Base-by-base conservation (phyloP, 2,329 filamentous ascomycete species). In the Gliomastix tumulicola region DNA sequence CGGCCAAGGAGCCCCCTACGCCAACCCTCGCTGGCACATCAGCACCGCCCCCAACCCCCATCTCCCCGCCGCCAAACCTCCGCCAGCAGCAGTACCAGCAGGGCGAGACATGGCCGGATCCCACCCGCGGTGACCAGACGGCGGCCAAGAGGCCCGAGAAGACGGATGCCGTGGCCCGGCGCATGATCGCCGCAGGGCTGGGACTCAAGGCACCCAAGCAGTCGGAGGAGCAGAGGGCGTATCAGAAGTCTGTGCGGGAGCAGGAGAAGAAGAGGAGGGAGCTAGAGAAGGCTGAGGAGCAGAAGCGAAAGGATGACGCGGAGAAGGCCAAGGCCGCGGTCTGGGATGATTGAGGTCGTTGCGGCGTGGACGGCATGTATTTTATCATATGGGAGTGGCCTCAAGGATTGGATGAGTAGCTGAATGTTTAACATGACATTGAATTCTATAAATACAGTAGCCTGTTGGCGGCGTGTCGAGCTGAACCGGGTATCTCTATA, bases 191-290 rank as follows among this genome's bases (percentile, higher is more conserved):
- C 1, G 85, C 84, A 4, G 88, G 86, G 1, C 65, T 97, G 46
- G 92, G 92, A 1, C 76, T 96, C 37, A 79, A 81, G 51, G 79
- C 82, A 22, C 87, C 88, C 21, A 83, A 78, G 65, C 76, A 82
- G 57, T 96, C 88, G 2, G 88, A 94, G 44, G 89, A 96, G 63
- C 85, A 95, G 69, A 75, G 73, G 49, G 85, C 87, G 37, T 97
- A 92, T 56, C 89, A 97, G 51, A 77, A 73, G 46, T 82, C 85
- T 2, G 68, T 92, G 42, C 79, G 82, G 49, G 85, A 94, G 61
- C 85, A 90, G 63, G 90, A 95, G 69, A 80, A 79, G 50, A 88
- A 79, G 66, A 75, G 76, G 48, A 68, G 80, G 41, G 84, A 89
- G 40, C 74, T 78, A 49, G 86, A 89, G 57, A 79, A 71, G 53